Conservation (phyloP, 2,329 filamentous ascomycete species). For the Pseudohalonectria lignicola region DNA sequence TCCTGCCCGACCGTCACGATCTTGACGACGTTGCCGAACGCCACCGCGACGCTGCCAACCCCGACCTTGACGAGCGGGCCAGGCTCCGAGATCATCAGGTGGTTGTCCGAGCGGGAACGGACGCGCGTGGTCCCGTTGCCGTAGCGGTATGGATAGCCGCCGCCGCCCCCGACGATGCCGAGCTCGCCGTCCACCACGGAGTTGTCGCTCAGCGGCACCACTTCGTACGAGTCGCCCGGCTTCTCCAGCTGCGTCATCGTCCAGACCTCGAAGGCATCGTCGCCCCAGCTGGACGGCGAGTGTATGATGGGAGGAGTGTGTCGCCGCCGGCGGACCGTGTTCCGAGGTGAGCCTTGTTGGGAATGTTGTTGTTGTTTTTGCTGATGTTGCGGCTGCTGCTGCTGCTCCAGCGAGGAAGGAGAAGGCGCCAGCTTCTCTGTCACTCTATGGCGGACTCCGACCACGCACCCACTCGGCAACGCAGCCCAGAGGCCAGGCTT, state of each 20-base stretch:
- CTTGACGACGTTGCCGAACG: conserved; percentile 63
- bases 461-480: conserved; percentile 45
- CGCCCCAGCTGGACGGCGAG: neutral
- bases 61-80: conserved; percentile 57
- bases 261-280: conserved; percentile 43
- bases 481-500: conserved; percentile 57
- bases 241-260: conserved; percentile 34
- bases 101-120: conserved; percentile 13
- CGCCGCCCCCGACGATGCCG: too few relatives aligned
- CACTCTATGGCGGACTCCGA: conserved; percentile 47
- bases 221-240: conserved; percentile 32
- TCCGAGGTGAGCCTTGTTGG: conserved; percentile 3
- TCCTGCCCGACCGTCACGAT: conserved; percentile 57
- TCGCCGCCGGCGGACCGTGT: conserved; percentile 1
- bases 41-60: conserved; percentile 54
- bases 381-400: conserved; percentile 6
- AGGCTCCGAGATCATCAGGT: conserved; percentile 53
- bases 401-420: conserved; percentile 1
- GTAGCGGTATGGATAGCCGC: neutral
- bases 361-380: conserved; percentile 7
- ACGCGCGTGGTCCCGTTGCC: neutral
- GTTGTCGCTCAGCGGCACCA: conserved; percentile 28
- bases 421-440: conserved; percentile 10
- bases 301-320: neutral
- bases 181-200: conserved; percentile 16